phyloP scores from a whole-genome alignment of 768 basidiomycete species.

The Peribolospora kevripleyi region DNA sequence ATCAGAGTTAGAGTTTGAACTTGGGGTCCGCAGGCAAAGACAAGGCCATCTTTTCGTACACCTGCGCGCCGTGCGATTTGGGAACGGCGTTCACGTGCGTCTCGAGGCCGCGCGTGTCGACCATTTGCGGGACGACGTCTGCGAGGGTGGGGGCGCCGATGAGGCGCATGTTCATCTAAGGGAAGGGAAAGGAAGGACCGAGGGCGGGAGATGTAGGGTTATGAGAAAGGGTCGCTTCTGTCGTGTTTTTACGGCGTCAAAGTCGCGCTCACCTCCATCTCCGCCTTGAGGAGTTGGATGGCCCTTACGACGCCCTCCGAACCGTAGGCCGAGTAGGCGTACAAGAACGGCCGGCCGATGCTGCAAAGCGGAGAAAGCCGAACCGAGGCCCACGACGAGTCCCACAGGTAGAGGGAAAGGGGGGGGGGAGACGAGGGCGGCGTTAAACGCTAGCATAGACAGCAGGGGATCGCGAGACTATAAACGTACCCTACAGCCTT shows the following conservation, averaged over 20 bases:
- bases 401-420: slow-evolving; percentile 3
- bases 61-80: too few species aligned
- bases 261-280: slow-evolving; percentile 62
- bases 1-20: too few species aligned
- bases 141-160: slow-evolving; percentile 57
- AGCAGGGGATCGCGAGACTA: neutral
- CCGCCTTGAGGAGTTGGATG: slow-evolving; percentile 59
- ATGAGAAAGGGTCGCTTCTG: neutral
- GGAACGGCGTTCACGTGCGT: slow-evolving; percentile 45
- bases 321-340: slow-evolving; percentile 74
- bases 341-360: slow-evolving; percentile 45
- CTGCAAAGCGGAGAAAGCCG: neutral
- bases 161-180: slow-evolving; percentile 34
- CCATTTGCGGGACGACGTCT: slow-evolving; percentile 70
- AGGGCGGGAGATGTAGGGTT: neutral
- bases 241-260: neutral
- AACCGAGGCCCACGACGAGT: neutral
- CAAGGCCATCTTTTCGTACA: too few species aligned
- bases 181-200: too few species aligned
- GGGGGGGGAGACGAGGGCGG: neutral
- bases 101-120: slow-evolving; percentile 49
- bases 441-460: neutral
- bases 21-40: too few species aligned
- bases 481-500: slow-evolving; percentile 30
- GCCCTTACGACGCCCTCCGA: slow-evolving; percentile 63